Evolutionary conservation across 148 eudicot species (phyloP).

Genomic region (Rhododendron simsii): DNA sequence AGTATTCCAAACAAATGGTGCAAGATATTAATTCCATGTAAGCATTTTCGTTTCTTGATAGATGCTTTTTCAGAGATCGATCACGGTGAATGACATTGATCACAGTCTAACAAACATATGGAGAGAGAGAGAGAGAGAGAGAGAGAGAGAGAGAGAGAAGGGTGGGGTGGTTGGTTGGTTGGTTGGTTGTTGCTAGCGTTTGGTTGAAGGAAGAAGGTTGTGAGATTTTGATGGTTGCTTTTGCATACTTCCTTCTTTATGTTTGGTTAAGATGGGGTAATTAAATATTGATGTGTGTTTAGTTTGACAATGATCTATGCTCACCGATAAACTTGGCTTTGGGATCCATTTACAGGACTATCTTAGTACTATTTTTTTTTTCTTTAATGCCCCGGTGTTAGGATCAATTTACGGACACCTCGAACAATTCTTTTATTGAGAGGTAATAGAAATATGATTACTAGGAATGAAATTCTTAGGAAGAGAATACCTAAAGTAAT

Average conservation of each 20-base stretch:
- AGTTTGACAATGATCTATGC: not conserved
- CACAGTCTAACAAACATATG: not conserved
- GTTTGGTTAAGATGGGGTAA: not conserved
- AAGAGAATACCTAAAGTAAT: too few species aligned
- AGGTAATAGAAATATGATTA: too few species aligned
- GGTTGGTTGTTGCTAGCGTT: not conserved
- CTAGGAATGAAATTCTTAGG: too few species aligned
- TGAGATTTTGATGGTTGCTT: not conserved
- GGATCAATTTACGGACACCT: too few species aligned
- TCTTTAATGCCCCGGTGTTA: not conserved
- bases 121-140: not conserved
- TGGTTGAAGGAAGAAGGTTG: not conserved
- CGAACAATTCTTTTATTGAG: too few species aligned
- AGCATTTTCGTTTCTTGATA: not conserved
- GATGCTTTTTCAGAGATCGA: not conserved
- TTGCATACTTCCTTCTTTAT: not conserved
- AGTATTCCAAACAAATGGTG: not conserved
- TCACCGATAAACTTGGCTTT: not conserved
- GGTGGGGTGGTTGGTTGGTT: not conserved
- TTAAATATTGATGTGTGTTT: not conserved
- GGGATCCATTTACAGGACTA: not conserved
- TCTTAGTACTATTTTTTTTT: not conserved
- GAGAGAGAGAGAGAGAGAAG: not conserved
- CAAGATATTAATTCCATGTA: not conserved
- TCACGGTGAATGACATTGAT: not conserved